Evolutionary conservation across 83 land plant species (phyloP), one percentile per base, ranked within the genome.

Genomic region (Larix sibirica): DNA sequence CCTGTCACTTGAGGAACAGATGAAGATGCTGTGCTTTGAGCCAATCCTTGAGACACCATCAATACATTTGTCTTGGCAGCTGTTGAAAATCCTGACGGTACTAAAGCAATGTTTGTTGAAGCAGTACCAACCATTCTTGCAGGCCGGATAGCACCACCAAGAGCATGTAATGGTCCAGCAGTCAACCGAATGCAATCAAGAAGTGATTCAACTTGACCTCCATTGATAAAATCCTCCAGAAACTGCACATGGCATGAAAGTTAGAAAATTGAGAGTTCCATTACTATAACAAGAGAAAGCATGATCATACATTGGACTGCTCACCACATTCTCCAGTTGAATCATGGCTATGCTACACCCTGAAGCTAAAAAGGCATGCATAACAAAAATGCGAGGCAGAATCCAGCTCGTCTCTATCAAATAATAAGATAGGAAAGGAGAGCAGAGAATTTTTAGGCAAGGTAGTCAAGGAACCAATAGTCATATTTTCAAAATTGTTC

Each of bases 131-230:
- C 90, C 91, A 88, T 87, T 36, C 99, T 84, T 67, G 99, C 99
- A 71, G 99, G 99, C 8, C 99, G 88, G 50, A 95, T 93, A 36
- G 99, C 99, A 71, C 93, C 97, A 70, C 94, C 92, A 89, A 98
- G 99, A 68, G 99, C 95, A 87, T 95, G 99, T 81, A 98, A 85
- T 26, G 99, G 99, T 81, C 99, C 99, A 64, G 96, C 97, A 74
- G 99, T 98, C 3, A 98, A 88, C 56, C 93, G 91, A 81, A 98
- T 96, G 83, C 99, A 94, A 83, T 96, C 99, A 86, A 98, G 83
- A 54, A 98, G 90, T 4, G 98, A 94, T 68, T 95, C 92, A 77
- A 98, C 99, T 81, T 94, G 93, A 81, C 93, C 99, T 79, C 96
- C 99, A 90, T 98, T 93, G 50, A 98, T 94, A 78, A 92, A 98